Evolutionary conservation across 1,284 basidiomycete species (phyloP), one percentile per base, ranked within the genome.

Genomic region (Ustilago tritici): DNA sequence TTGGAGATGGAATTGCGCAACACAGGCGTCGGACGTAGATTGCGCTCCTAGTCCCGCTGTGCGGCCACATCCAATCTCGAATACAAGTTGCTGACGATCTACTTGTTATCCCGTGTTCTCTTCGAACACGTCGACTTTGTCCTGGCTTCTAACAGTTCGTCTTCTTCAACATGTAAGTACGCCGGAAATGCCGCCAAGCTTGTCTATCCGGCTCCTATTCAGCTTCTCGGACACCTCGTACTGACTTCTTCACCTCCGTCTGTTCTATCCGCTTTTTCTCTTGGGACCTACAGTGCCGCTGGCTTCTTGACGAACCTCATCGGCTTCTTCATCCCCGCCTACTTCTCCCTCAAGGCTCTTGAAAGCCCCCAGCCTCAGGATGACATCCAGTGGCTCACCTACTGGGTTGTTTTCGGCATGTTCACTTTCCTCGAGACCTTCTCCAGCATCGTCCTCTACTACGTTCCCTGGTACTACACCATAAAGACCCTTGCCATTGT

Each of bases 401-500:
- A 85, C 82, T 85, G 84, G 84, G 82, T 85, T 53, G 84, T 86
- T 46, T 86, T 85, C 66, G 82, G 84, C 72, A 80, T 84, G 78
- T 85, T 85, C 81, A 84, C 77, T 63, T 84, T 85, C 76, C 69
- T 83, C 71, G 84, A 85, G 82, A 80, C 82, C 52, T 85, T 85
- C 69, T 72, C 79, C 60, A 78, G 61, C 70, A 65, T 85, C 59
- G 80, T 84, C 56, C 81, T 85, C 58, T 81, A 85, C 71, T 85
- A 93, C 93, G 89, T 96, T 71, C 94, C 94, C 14, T 90, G 95
- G 86, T 96, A 96, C 88, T 92, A 92, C 87, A 89, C 91, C 58
- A 72, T 93, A 83, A 95, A 95, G 89, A 92, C 91, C 5, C 84
- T 94, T 65, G 92, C 94, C 83, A 90, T 96, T 38, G 90, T 95